Base-by-base conservation (phyloP, 805 yeast genomes). In the Ogataea angusta region DNA sequence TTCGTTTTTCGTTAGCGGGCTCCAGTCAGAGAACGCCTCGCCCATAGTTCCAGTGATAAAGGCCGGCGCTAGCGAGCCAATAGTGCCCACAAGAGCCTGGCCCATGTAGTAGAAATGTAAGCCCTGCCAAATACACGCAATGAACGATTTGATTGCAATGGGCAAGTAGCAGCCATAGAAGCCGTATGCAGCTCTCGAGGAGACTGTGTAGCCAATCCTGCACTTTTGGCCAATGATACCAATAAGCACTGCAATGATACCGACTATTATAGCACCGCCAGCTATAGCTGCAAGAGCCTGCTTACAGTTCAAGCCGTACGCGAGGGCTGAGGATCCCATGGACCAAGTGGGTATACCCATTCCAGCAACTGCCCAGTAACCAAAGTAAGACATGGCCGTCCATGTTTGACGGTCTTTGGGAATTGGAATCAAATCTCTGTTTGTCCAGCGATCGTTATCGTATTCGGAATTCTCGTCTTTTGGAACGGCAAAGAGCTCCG, bases 221-320 rank as follows among this genome's bases (percentile, higher is more conserved):
- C 69, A 73, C 33, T 72, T 69, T n/a, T 59, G 55, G 22, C 82
- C 82, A 5, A 76, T 76, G 39, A 62, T 63, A n/a, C 76, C 71
- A 52, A 74, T 75, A 7, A 73, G 64, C 24, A 71, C 52, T 5
- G 78, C 72, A 43, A 69, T 63, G 3, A 60, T 15, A 34, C 70
- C 62, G 10, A 75, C 70, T 13, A 76, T 47, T 9, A 68, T 49
- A 51, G 75, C 74, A 30, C 77, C 80, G 5, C 73, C 53, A 24
- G 69, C 62, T 39, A 64, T 62, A 19, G 70, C 63, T 7, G 71
- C 71, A 47, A 76, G 66, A 12, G 73, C 66, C 40, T 73, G 44
- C 46, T 56, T 46, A 14, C 48, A 42, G 26, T 46, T 39, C 22
- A 40, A 53, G 24, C 80, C 57, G 33, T 43, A 43, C 2, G 42